These are phyloP conservation scores for Claviceps sp. DNA, from an alignment of 2,329 filamentous ascomycete species.

Conservation along the genomic window DNA sequence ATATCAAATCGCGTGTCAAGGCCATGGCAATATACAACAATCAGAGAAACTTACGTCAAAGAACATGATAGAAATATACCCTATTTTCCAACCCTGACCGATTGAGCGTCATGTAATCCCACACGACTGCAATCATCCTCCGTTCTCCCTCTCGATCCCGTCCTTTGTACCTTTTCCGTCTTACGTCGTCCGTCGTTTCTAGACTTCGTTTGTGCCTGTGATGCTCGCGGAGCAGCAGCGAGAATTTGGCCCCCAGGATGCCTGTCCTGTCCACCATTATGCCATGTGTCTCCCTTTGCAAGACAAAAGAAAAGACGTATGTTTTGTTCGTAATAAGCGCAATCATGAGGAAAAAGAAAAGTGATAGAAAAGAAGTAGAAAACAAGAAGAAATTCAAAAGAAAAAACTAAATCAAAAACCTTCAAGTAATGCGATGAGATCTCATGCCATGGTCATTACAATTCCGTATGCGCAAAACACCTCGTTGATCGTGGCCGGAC, in stretches of 20 bases:
- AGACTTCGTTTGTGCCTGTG: slow-evolving; percentile 8
- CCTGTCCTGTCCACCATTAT: slow-evolving; percentile 5
- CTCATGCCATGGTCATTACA: slow-evolving; percentile 23
- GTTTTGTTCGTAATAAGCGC: slow-evolving; percentile 14
- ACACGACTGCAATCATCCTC: slow-evolving; percentile 3
- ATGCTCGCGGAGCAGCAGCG: slow-evolving; percentile 1
- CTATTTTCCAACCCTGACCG: slow-evolving; percentile 1
- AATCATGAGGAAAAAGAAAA: slow-evolving; percentile 19
- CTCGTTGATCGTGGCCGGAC: background rate
- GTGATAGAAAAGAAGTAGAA: slow-evolving; percentile 17
- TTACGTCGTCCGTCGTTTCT: background rate
- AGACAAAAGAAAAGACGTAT: background rate
- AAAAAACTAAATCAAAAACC: slow-evolving; percentile 18
- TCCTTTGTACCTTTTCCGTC: background rate
- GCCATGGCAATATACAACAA: no score
- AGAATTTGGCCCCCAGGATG: slow-evolving; percentile 1
- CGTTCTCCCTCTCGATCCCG: background rate
- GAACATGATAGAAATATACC: slow-evolving; percentile 1
- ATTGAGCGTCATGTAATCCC: background rate
- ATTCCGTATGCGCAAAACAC: slow-evolving; percentile 15
- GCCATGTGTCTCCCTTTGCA: slow-evolving; percentile 1
- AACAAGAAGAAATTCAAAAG: no score
- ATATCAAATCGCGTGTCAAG: no score
- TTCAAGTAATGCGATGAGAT: slow-evolving; percentile 13
- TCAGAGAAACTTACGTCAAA: no score